phyloP scores from a whole-genome alignment of 2,329 filamentous ascomycete genomes.

The Sporothrix protearum region DNA sequence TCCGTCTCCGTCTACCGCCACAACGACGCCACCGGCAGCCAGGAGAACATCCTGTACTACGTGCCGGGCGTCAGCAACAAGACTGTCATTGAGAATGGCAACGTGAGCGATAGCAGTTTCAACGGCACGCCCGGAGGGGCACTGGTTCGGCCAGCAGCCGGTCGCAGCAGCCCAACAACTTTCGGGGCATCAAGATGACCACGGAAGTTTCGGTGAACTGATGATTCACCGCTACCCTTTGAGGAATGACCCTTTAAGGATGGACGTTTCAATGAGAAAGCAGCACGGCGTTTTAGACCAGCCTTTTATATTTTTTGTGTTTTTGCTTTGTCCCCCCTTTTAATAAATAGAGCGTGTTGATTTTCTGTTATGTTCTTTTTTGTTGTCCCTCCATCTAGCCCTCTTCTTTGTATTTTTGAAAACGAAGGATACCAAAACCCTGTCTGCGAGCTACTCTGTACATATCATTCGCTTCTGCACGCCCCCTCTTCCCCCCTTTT shows the following conservation, averaged over 20 bases:
- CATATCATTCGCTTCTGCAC: not conserved
- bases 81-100: not conserved
- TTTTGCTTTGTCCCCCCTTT: not conserved
- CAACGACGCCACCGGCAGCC: constrained; percentile 11
- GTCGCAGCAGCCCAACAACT: not conserved
- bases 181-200: constrained; percentile 12
- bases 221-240: not conserved
- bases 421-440: constrained; percentile 3
- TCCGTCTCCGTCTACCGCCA: constrained; percentile 12
- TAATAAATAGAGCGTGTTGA: constrained; percentile 4
- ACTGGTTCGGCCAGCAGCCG: not conserved
- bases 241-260: not conserved
- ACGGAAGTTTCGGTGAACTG: constrained; percentile 7
- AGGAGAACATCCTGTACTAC: constrained; percentile 17
- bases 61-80: constrained; percentile 10
- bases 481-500: too few species aligned
- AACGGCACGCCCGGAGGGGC: constrained; percentile 11
- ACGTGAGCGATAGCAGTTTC: constrained; percentile 1
- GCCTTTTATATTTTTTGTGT: not conserved
- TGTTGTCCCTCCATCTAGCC: too few species aligned
- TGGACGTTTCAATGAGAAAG: not conserved
- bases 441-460: not conserved
- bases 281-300: not conserved
- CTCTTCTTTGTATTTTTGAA: not conserved
- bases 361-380: not conserved